Conservation (phyloP, 2,329 filamentous ascomycete genomes). For the Trichocomaceae sp. region DNA sequence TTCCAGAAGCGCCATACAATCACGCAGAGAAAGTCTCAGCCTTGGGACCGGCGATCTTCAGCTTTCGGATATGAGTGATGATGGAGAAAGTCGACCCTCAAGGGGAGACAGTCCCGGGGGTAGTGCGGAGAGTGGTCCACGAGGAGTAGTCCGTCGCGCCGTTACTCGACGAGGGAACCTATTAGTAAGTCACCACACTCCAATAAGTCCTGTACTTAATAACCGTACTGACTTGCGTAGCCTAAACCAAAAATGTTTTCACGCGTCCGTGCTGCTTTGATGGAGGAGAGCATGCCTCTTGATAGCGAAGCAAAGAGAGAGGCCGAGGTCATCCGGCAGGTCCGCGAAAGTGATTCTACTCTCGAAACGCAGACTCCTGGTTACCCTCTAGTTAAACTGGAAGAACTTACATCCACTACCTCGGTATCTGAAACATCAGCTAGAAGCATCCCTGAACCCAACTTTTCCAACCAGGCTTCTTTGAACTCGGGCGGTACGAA, state of each 20-base stretch:
- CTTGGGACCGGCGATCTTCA: slow-evolving; percentile 84
- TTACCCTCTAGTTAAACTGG: slow-evolving; percentile 28
- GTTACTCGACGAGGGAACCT: slow-evolving; percentile 86
- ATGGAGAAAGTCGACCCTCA: slow-evolving; percentile 52
- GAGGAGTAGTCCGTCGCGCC: slow-evolving; percentile 71
- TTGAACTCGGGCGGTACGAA: slow-evolving; percentile 64
- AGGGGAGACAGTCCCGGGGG: slow-evolving; percentile 39
- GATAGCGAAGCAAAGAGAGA: slow-evolving; percentile 86
- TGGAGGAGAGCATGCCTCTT: slow-evolving; percentile 79
- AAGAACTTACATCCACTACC: slow-evolving; percentile 27
- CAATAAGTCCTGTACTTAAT: background rate
- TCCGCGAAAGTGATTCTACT: slow-evolving; percentile 78
- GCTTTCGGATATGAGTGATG: slow-evolving; percentile 71
- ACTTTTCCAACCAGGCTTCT: slow-evolving; percentile 68
- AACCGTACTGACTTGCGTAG: slow-evolving; percentile 39
- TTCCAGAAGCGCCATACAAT: slow-evolving; percentile 42
- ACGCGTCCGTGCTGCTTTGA: slow-evolving; percentile 78
- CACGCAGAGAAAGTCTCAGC: slow-evolving; percentile 79
- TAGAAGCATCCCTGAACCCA: slow-evolving; percentile 49
- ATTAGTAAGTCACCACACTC: slow-evolving; percentile 52
- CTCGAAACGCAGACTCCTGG: slow-evolving; percentile 42
- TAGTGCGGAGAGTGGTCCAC: slow-evolving; percentile 54
- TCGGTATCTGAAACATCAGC: slow-evolving; percentile 23
- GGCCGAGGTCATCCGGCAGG: slow-evolving; percentile 91
- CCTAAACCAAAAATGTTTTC: slow-evolving; percentile 96